Percentiles rank a stretch among this genome's conserved stretches.
phyloP scores from a whole-genome alignment of 2,329 filamentous ascomycete genomes.

The Elsinoe ampelina region DNA sequence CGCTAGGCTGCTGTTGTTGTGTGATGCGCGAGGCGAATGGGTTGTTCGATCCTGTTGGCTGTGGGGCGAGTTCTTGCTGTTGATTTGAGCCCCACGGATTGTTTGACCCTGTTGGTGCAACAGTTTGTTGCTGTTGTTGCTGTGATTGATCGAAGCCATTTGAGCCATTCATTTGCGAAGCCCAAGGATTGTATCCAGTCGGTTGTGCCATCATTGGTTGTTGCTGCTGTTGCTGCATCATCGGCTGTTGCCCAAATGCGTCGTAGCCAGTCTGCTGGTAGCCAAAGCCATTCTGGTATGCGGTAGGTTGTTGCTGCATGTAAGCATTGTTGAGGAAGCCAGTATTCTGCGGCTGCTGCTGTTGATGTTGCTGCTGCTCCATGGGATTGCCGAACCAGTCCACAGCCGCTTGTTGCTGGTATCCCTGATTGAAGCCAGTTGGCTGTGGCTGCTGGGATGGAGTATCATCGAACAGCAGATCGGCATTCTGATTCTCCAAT shows the following conservation, averaged over 20 bases:
- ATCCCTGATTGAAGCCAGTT: slow-evolving; percentile 92
- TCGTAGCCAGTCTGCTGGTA: slow-evolving; percentile 65
- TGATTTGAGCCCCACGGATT: slow-evolving; percentile 69
- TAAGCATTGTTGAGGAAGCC: slow-evolving; percentile 60
- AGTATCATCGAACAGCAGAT: slow-evolving; percentile 79
- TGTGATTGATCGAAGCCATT: slow-evolving; percentile 51
- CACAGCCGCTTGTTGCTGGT: slow-evolving; percentile 91
- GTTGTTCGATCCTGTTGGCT: slow-evolving; percentile 93
- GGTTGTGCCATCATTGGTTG: slow-evolving; percentile 48
- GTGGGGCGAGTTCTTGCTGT: slow-evolving; percentile 60
- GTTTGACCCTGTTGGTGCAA: slow-evolving; percentile 71
- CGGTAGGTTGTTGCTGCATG: slow-evolving; percentile 50
- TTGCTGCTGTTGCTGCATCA: slow-evolving; percentile 40
- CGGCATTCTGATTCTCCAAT: slow-evolving; percentile 74
- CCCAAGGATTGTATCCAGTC: slow-evolving; percentile 46
- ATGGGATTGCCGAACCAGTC: slow-evolving; percentile 97
- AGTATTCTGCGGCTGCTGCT: slow-evolving; percentile 52
- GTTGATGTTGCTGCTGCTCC: slow-evolving; percentile 58
- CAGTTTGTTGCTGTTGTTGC: slow-evolving; percentile 49
- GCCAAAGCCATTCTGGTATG: slow-evolving; percentile 59
- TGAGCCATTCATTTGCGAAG: slow-evolving; percentile 28
- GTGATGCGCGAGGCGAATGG: slow-evolving; percentile 73
- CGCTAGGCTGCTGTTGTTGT: slow-evolving; percentile 46
- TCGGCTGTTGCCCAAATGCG: slow-evolving; percentile 26
- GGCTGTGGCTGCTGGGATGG: slow-evolving; percentile 56